A percentile compares a stretch with the other conserved stretches of the same genome.
These are phyloP conservation scores for Ogataea dorogensis DNA, from an alignment of 805 yeast genomes.

Conservation along the genomic window DNA sequence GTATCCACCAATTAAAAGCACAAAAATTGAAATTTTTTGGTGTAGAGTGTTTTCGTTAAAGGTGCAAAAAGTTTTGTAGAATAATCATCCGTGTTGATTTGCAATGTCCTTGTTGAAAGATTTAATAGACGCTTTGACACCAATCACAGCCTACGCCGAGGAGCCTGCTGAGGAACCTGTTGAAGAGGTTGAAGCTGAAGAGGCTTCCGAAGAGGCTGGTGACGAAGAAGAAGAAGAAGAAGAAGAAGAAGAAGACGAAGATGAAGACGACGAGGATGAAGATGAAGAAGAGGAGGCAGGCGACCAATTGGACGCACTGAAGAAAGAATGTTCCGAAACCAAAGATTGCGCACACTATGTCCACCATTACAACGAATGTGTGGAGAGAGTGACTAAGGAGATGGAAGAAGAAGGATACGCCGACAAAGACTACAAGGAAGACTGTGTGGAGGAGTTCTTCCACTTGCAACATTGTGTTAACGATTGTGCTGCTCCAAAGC, in stretches of 20 bases:
- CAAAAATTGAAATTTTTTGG: constrained; percentile 25
- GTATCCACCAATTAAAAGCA: constrained; percentile 25
- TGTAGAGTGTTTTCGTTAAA: constrained; percentile 11
- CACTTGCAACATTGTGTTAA: constrained; percentile 92
- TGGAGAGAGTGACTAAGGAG: constrained; percentile 88
- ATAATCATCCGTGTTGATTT: constrained; percentile 12
- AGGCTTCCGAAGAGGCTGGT: constrained; percentile 32
- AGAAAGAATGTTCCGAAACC: constrained; percentile 67
- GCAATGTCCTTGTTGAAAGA: constrained; percentile 55
- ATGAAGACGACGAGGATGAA: constrained; percentile 39
- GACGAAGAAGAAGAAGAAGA: constrained; percentile 53
- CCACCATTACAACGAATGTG: constrained; percentile 93
- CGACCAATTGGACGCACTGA: constrained; percentile 64
- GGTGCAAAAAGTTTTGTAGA: constrained; percentile 10
- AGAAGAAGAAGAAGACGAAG: constrained; percentile 38
- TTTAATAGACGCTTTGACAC: constrained; percentile 74
- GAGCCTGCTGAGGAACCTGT: constrained; percentile 39
- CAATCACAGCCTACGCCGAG: constrained; percentile 83
- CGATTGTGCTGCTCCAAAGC: constrained; percentile 87
- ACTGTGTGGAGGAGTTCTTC: constrained; percentile 97
- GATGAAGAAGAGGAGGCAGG: constrained; percentile 57
- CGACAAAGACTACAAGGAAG: constrained; percentile 82
- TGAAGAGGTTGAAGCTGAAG: constrained; percentile 28
- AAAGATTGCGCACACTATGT: constrained; percentile 66
- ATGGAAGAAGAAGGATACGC: constrained; percentile 83